A percentile compares a stretch with the other conserved stretches of the same genome.
phyloP scores from a whole-genome alignment of 257 asterid genomes.

The Solanum medicagineum region DNA sequence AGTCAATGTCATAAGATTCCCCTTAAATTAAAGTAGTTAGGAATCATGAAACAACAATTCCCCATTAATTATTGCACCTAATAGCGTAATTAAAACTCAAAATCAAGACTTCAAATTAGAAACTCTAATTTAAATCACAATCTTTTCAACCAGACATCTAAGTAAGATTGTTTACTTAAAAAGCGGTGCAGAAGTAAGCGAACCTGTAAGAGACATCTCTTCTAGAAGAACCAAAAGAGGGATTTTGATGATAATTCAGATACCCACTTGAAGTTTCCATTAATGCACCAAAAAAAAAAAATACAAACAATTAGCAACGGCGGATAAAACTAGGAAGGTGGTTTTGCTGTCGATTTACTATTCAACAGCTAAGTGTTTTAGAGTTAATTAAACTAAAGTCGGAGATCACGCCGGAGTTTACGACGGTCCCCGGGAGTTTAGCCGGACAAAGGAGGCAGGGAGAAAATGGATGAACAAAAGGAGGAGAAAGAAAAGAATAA shows the following conservation, averaged over 20 bases:
- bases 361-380: neutral
- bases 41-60: neutral
- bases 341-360: neutral
- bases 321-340: neutral
- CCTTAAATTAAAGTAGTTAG: neutral
- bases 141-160: neutral
- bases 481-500: neutral
- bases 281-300: neutral
- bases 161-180: neutral
- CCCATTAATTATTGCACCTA: neutral
- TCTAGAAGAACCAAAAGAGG: neutral
- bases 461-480: neutral
- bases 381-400: neutral
- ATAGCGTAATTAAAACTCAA: neutral
- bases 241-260: neutral
- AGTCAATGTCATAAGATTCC: neutral
- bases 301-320: neutral
- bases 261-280: neutral
- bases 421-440: neutral
- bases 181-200: neutral
- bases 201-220: neutral
- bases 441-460: neutral
- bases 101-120: neutral
- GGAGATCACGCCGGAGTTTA: neutral
- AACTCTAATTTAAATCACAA: neutral